Evolutionary conservation across 495 filamentous ascomycete species (phyloP).

Genomic region (Lineolata rhizophorae): DNA sequence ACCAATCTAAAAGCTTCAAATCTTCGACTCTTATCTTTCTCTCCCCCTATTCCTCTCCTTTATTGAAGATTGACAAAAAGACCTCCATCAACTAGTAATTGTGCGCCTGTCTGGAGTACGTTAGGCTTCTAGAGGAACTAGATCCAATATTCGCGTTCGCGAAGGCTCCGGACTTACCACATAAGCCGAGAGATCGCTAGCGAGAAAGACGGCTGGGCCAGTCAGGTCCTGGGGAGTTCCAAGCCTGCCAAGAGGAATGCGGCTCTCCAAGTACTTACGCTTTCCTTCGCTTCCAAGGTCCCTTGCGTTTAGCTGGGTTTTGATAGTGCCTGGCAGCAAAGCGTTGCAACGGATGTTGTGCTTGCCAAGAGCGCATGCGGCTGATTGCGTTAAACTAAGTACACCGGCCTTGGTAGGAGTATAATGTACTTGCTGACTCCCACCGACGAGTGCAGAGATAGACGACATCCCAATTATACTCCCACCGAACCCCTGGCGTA

Average conservation of each 20-base stretch:
- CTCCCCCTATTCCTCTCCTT: too few relatives aligned
- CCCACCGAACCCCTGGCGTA: slow-evolving; percentile 39
- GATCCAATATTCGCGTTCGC: not conserved
- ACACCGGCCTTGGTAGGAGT: slow-evolving; percentile 84
- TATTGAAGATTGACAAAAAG: slow-evolving; percentile 46
- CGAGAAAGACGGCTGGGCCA: slow-evolving; percentile 73
- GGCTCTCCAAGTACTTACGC: slow-evolving; percentile 59
- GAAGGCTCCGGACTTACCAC: slow-evolving; percentile 11
- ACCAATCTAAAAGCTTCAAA: too few relatives aligned
- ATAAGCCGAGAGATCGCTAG: slow-evolving; percentile 31
- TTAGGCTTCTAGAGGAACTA: slow-evolving; percentile 2
- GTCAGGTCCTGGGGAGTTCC: slow-evolving; percentile 48
- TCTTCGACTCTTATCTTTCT: too few relatives aligned
- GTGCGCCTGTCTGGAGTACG: slow-evolving; percentile 43
- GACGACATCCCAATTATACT: slow-evolving; percentile 66
- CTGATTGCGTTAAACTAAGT: slow-evolving; percentile 63
- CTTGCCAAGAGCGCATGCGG: slow-evolving; percentile 54
- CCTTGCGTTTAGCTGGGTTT: slow-evolving; percentile 69
- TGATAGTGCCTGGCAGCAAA: slow-evolving; percentile 63
- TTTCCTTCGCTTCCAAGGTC: slow-evolving; percentile 53
- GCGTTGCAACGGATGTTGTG: slow-evolving; percentile 70
- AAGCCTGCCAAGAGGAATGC: slow-evolving; percentile 60
- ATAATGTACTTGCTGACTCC: slow-evolving; percentile 63
- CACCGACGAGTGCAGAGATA: slow-evolving; percentile 73
- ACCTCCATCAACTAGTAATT: slow-evolving; percentile 73